These are phyloP conservation scores for Zopfochytrium polystomum DNA, from an alignment of 371 early-diverging fungal genomes.

Conservation along the genomic window DNA sequence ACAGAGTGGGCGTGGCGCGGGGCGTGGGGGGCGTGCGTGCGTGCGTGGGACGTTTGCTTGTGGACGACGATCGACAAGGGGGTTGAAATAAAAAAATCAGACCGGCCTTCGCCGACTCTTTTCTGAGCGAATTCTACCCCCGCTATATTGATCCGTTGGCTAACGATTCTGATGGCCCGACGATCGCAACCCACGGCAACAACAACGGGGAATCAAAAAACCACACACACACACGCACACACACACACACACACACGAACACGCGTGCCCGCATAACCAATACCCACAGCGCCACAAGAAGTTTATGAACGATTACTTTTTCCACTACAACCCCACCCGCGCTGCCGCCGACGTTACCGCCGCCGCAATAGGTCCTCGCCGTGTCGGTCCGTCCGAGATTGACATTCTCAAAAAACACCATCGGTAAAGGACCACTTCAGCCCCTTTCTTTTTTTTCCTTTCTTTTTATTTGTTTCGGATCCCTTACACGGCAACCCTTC, in stretches of 20 bases:
- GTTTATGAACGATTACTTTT: conserved; percentile 53
- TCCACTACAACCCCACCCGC: conserved; percentile 27
- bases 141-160: too few species aligned
- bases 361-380: neutral
- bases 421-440: conserved; percentile 38
- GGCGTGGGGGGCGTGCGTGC: too few species aligned
- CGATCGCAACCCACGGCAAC: neutral
- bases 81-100: too few species aligned
- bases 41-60: too few species aligned
- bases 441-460: neutral
- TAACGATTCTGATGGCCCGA: neutral
- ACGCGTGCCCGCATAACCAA: neutral
- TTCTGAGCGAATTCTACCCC: too few species aligned
- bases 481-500: neutral
- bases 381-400: conserved; percentile 50
- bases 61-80: too few species aligned
- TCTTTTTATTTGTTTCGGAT: neutral
- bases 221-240: neutral
- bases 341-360: neutral
- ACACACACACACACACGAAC: neutral
- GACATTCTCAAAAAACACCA: conserved; percentile 63
- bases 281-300: conserved; percentile 49
- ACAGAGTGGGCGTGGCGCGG: too few species aligned
- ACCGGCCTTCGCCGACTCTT: too few species aligned
- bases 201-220: neutral